A percentile compares a stretch with the other conserved stretches of the same genome.
phyloP scores from a whole-genome alignment of 2,329 filamentous ascomycete genomes.

The Mycosphaerelloides madeirae region DNA sequence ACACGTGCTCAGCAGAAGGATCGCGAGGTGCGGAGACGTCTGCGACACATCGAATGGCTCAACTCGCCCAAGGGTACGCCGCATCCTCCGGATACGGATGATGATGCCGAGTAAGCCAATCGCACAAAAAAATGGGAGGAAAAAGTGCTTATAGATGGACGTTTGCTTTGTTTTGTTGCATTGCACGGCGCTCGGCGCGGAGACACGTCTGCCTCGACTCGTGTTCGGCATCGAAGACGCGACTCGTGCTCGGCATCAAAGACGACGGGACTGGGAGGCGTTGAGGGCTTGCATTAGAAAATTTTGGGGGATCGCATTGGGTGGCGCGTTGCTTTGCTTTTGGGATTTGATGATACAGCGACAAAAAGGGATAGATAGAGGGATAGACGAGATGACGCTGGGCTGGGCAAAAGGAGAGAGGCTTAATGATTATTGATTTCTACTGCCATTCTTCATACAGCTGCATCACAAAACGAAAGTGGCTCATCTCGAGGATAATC shows the following conservation, averaged over 20 bases:
- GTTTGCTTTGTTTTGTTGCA: not conserved
- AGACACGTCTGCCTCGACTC: not conserved
- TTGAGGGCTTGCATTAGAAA: not conserved
- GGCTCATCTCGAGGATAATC: no score
- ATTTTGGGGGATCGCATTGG: no score
- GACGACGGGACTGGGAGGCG: not conserved
- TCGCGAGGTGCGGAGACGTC: constrained; percentile 74
- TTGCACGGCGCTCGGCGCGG: constrained; percentile 1
- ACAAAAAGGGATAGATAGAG: no score
- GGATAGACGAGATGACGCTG: no score
- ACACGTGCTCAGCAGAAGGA: constrained; percentile 96
- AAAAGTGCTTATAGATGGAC: not conserved
- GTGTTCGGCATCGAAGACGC: not conserved
- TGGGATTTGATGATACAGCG: no score
- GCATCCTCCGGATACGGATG: constrained; percentile 70
- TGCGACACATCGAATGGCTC: constrained; percentile 75
- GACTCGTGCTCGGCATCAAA: not conserved
- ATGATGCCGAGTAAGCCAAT: constrained; percentile 51
- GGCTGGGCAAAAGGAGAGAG: no score
- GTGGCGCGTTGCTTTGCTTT: no score
- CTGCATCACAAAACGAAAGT: no score
- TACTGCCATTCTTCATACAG: no score
- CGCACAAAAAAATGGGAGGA: not conserved
- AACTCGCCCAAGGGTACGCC: constrained; percentile 71
- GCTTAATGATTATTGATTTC: no score